phyloP scores from a whole-genome alignment of 2,329 filamentous ascomycete genomes.

The Nannizziopsis arthrosporioides region DNA sequence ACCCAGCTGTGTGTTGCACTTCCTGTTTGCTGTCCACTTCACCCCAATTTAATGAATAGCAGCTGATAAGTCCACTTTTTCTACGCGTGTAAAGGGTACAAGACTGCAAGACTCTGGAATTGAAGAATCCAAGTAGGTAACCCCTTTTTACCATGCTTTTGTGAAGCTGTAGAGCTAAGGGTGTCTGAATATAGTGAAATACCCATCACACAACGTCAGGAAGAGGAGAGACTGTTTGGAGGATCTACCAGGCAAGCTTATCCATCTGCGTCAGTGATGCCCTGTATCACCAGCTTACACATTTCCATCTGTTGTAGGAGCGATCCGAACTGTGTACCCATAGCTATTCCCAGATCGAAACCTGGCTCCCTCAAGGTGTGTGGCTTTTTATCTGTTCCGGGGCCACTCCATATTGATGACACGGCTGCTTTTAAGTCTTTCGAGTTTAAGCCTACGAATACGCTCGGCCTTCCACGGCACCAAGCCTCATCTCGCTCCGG shows the following conservation, averaged over 20 bases:
- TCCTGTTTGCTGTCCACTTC: no score
- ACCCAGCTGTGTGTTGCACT: no score
- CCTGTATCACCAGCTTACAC: neutral
- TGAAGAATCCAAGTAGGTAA: neutral
- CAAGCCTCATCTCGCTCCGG: neutral
- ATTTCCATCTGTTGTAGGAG: neutral
- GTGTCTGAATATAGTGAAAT: no score
- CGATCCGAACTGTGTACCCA: constrained; percentile 6
- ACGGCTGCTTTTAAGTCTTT: neutral
- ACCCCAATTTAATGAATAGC: no score
- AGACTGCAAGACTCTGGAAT: neutral
- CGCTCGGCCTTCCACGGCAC: neutral
- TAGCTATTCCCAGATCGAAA: neutral
- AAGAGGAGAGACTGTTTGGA: constrained; percentile 12
- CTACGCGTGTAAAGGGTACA: neutral
- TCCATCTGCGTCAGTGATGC: neutral
- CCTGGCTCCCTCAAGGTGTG: neutral
- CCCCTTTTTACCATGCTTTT: neutral
- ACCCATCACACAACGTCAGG: neutral
- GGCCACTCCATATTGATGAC: neutral
- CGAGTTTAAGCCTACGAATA: constrained; percentile 5
- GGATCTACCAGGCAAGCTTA: constrained; percentile 4
- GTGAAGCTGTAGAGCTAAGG: neutral
- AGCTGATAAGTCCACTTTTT: no score
- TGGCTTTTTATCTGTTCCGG: neutral